Conservation (phyloP, 306 rosid species). For the Dryas alaskensis region DNA sequence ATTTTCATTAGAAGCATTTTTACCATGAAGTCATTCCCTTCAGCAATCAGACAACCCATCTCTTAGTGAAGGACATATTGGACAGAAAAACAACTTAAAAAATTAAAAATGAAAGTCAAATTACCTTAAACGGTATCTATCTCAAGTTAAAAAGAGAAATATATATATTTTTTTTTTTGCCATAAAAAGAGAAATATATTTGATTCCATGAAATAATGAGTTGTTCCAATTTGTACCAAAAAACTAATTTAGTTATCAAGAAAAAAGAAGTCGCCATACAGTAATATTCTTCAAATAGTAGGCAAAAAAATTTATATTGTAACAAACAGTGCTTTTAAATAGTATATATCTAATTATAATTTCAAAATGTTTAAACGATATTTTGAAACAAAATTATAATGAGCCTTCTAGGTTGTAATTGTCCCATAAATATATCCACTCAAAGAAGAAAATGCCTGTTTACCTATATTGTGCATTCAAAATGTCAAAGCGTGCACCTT, state of each 20-base stretch:
- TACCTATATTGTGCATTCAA: conserved; percentile 75
- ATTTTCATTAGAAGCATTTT: neutral
- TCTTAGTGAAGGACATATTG: neutral
- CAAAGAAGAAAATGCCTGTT: conserved; percentile 6
- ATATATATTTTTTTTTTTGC: no score
- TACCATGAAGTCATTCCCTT: neutral
- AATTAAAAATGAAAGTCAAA: neutral
- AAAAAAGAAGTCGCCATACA: neutral
- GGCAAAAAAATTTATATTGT: neutral
- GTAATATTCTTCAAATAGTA: no score
- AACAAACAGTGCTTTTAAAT: neutral
- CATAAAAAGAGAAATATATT: no score
- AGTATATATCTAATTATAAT: neutral
- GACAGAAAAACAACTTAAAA: neutral
- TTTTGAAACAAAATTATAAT: neutral
- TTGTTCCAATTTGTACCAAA: neutral
- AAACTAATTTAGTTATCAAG: neutral
- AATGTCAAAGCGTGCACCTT: conserved; percentile 84
- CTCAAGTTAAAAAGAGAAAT: neutral
- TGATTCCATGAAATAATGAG: neutral
- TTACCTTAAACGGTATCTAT: neutral
- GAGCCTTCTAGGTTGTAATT: conserved; percentile 1
- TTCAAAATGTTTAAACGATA: neutral
- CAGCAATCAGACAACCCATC: no score
- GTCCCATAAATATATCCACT: neutral